These are phyloP conservation scores for Phaseolus lunatus DNA, from an alignment of 306 rosid species.

Conservation along the genomic window DNA sequence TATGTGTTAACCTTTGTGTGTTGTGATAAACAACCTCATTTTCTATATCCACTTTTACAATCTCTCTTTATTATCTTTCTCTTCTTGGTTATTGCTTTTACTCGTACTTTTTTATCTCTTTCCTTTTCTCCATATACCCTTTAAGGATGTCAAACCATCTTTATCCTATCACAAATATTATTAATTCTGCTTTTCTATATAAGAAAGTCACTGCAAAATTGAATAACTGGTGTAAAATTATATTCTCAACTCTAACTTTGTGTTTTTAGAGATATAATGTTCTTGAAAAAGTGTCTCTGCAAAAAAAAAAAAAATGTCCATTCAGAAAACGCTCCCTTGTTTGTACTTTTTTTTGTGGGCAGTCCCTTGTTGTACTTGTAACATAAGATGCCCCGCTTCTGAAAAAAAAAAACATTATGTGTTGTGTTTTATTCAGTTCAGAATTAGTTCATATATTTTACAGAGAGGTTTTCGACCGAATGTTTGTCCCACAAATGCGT, in stretches of 20 bases:
- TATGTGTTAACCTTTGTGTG: background rate
- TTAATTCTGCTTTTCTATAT: background rate
- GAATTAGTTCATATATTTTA: background rate
- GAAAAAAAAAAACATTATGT: background rate
- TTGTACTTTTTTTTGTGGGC: conserved; percentile 8
- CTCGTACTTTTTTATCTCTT: background rate
- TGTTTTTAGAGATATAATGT: background rate
- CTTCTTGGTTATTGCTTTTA: background rate
- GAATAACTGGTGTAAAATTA: background rate
- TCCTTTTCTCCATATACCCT: background rate
- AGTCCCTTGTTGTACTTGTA: background rate
- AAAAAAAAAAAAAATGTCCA: background rate
- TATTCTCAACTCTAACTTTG: background rate
- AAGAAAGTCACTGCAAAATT: background rate
- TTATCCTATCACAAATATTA: background rate
- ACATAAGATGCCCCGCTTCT: background rate
- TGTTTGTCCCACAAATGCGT: background rate
- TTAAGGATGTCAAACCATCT: conserved; percentile 8
- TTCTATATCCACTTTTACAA: background rate
- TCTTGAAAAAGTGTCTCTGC: background rate
- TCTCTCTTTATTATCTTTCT: background rate
- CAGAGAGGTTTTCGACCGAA: background rate
- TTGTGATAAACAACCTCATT: background rate
- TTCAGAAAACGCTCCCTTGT: conserved; percentile 16
- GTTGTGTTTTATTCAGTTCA: background rate